Conservation (phyloP, 228 moss, liverwort and hornwort genomes). For the Sphagnum fallax region DNA sequence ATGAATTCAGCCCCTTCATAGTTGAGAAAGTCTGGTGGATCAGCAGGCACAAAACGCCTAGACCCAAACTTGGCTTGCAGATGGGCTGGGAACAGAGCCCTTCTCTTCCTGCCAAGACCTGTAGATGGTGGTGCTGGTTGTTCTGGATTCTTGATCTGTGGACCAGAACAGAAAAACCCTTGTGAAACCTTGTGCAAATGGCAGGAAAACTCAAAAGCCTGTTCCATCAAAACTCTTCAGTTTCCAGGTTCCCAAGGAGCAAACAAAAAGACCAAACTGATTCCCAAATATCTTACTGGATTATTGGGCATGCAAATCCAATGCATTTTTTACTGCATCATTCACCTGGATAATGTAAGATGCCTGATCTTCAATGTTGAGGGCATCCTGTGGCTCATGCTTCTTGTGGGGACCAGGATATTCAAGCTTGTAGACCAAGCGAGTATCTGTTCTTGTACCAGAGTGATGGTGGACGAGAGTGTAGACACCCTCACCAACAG, state of each 20-base stretch:
- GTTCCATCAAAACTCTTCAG: too few relatives aligned
- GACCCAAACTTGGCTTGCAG: slow-evolving; percentile 45
- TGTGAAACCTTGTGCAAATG: too few relatives aligned
- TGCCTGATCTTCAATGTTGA: slow-evolving; percentile 60
- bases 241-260: too few relatives aligned
- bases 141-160: slow-evolving; percentile 64
- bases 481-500: slow-evolving; percentile 63
- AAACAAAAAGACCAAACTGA: too few relatives aligned
- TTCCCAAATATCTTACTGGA: too few relatives aligned
- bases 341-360: slow-evolving; percentile 62
- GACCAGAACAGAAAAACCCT: too few relatives aligned
- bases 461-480: slow-evolving; percentile 43
- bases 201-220: too few relatives aligned
- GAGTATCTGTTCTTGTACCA: slow-evolving; percentile 29
- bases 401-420: slow-evolving; percentile 51
- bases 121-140: slow-evolving; percentile 30
- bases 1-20: slow-evolving; percentile 63
- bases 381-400: slow-evolving; percentile 40
- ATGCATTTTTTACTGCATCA: too few relatives aligned
- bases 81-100: slow-evolving; percentile 41
- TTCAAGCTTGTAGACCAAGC: slow-evolving; percentile 64
- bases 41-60: slow-evolving; percentile 43
- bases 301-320: too few relatives aligned
- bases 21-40: slow-evolving; percentile 65
- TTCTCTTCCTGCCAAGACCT: slow-evolving; percentile 36